Percentiles rank a stretch among this genome's conserved stretches.
phyloP scores from a whole-genome alignment of 2,329 filamentous ascomycete genomes.

The Alternaria burnsii region DNA sequence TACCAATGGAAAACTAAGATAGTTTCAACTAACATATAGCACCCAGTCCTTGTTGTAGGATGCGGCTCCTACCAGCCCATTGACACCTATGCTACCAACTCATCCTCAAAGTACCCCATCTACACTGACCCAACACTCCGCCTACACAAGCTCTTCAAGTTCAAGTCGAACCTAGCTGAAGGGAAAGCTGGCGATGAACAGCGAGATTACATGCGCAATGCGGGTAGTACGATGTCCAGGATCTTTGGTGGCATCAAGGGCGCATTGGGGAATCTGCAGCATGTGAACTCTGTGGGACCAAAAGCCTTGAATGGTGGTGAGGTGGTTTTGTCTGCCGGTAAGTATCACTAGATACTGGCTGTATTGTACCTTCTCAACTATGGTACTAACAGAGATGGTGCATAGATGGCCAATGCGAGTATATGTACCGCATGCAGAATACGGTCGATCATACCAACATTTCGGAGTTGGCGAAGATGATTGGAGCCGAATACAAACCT shows the following conservation, averaged over 20 bases:
- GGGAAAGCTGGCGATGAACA: constrained; percentile 20
- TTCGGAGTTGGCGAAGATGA: constrained; percentile 20
- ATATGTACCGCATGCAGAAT: constrained; percentile 39
- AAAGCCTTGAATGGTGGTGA: constrained; percentile 37
- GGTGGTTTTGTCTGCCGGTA: constrained; percentile 29
- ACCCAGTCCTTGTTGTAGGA: constrained; percentile 29
- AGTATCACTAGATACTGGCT: background rate
- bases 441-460: constrained; percentile 36
- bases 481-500: constrained; percentile 6
- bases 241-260: constrained; percentile 30
- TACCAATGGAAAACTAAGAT: background rate
- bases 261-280: constrained; percentile 26
- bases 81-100: constrained; percentile 22
- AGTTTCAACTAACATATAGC: background rate
- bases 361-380: background rate
- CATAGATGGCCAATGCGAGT: constrained; percentile 34
- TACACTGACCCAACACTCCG: constrained; percentile 34
- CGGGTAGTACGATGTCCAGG: constrained; percentile 21
- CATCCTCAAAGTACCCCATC: constrained; percentile 31
- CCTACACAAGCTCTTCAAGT: constrained; percentile 32
- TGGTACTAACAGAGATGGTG: background rate
- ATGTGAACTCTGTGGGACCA: constrained; percentile 31
- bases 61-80: constrained; percentile 39
- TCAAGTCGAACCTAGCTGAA: constrained; percentile 29
- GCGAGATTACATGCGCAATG: constrained; percentile 35